A percentile compares a stretch with the other conserved stretches of the same genome.
These are phyloP conservation scores for Phascolomyces articulosus DNA, from an alignment of 371 early-diverging fungal species.

Conservation along the genomic window DNA sequence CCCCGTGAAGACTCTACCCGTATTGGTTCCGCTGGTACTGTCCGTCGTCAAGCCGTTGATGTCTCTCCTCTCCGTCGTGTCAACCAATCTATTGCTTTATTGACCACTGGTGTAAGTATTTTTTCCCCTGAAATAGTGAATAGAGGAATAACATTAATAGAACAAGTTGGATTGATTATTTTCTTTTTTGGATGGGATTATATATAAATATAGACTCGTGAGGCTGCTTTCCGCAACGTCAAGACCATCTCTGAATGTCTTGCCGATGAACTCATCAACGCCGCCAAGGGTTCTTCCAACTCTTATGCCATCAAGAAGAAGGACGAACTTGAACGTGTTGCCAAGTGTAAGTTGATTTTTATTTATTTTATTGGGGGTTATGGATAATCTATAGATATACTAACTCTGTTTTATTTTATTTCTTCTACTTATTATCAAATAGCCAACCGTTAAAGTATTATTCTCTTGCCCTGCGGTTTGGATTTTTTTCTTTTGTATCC, in stretches of 20 bases:
- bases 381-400: too few species aligned
- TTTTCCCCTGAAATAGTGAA: neutral
- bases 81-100: conserved; percentile 96
- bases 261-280: conserved; percentile 99
- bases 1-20: conserved; percentile 99
- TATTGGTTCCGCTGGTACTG: conserved; percentile 99
- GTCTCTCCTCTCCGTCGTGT: conserved; percentile 99
- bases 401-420: too few species aligned
- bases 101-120: conserved; percentile 90
- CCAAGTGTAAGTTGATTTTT: conserved; percentile 49
- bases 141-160: neutral
- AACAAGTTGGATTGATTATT: too few species aligned
- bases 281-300: conserved; percentile 98
- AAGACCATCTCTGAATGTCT: conserved; percentile 99
- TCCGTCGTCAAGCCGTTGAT: conserved; percentile 99
- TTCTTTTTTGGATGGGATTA: too few species aligned
- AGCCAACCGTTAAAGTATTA: conserved; percentile 13
- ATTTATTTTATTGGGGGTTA: too few species aligned
- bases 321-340: conserved; percentile 96
- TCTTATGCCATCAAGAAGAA: conserved; percentile 99
- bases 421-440: neutral
- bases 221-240: conserved; percentile 46
- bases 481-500: conserved; percentile 1
- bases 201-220: conserved; percentile 22
- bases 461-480: neutral